Evolutionary conservation across 2,329 filamentous ascomycete species (phyloP).

Genomic region (Diaporthe australafricana): DNA sequence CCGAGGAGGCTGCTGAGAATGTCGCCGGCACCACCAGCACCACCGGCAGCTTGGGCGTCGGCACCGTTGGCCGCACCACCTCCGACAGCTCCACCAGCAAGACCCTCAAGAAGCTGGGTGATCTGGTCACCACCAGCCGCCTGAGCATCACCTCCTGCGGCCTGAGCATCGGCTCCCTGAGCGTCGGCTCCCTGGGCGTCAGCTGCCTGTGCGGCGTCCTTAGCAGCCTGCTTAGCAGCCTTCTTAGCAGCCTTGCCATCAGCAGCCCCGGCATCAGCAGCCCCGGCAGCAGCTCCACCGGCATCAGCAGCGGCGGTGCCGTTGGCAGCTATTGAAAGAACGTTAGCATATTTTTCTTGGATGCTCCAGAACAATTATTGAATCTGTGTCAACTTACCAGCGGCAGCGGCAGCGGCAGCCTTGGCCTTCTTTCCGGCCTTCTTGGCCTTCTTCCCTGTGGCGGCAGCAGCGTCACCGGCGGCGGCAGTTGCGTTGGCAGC

Average conservation of each 20-base stretch:
- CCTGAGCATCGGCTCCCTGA: constrained; percentile 4
- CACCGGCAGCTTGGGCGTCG: not conserved
- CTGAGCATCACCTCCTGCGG: not conserved
- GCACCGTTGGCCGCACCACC: not conserved
- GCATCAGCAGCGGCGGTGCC: not conserved
- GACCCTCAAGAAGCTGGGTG: constrained; percentile 10
- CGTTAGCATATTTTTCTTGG: not conserved
- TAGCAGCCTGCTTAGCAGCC: not conserved
- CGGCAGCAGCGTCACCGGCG: not conserved
- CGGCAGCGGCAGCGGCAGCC: not conserved
- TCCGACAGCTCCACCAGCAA: constrained; percentile 2
- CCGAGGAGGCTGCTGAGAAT: constrained; percentile 14
- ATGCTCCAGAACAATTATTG: too few species aligned
- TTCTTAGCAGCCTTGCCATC: not conserved
- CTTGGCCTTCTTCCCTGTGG: constrained; percentile 1
- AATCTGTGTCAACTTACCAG: not conserved
- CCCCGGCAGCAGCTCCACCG: too few species aligned
- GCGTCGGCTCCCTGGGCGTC: not conserved
- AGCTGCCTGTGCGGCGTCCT: too few species aligned
- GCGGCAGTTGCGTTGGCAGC: constrained; percentile 4
- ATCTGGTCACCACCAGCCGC: constrained; percentile 13
- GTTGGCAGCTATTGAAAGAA: not conserved
- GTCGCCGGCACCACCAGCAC: constrained; percentile 3
- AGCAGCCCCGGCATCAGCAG: not conserved
- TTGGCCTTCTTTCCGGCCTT: constrained; percentile 17